Conservation (phyloP, 2,329 filamentous ascomycete genomes). For the Cryphonectria japonica region DNA sequence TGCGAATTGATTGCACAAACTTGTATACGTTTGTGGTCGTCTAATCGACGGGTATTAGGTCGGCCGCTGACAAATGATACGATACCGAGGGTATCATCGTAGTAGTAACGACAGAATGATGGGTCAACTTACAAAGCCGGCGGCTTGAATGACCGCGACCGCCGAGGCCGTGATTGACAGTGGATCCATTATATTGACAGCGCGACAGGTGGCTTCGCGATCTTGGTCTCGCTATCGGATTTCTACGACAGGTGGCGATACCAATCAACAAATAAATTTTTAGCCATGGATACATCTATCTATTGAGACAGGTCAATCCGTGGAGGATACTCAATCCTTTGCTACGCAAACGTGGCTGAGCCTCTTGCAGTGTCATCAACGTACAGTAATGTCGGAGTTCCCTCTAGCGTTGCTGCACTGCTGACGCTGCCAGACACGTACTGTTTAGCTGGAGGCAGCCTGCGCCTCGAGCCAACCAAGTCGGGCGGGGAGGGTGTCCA, state of each 20-base stretch:
- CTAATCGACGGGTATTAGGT: neutral
- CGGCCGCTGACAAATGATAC: neutral
- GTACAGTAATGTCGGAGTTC: neutral
- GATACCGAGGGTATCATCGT: neutral
- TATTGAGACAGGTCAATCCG: too few relatives aligned
- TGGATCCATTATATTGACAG: slow-evolving; percentile 21
- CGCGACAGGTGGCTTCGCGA: neutral
- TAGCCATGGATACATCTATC: neutral
- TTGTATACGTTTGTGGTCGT: slow-evolving; percentile 26
- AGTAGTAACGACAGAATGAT: neutral
- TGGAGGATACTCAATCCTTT: neutral
- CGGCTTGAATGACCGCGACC: slow-evolving; percentile 25
- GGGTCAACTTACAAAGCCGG: slow-evolving; percentile 27
- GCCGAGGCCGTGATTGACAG: slow-evolving; percentile 25
- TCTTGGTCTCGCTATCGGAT: neutral
- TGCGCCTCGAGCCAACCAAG: slow-evolving; percentile 1
- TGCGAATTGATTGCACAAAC: slow-evolving; percentile 29
- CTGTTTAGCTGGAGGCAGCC: slow-evolving; percentile 7
- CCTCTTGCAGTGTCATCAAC: neutral
- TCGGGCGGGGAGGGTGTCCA: neutral
- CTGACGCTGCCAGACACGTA: slow-evolving; percentile 10
- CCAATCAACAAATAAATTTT: neutral
- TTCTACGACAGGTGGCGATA: neutral
- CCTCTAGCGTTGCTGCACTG: neutral
- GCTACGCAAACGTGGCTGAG: slow-evolving; percentile 8